Evolutionary conservation across 2,329 filamentous ascomycete species (phyloP).

Genomic region (Apiospora arundinis): DNA sequence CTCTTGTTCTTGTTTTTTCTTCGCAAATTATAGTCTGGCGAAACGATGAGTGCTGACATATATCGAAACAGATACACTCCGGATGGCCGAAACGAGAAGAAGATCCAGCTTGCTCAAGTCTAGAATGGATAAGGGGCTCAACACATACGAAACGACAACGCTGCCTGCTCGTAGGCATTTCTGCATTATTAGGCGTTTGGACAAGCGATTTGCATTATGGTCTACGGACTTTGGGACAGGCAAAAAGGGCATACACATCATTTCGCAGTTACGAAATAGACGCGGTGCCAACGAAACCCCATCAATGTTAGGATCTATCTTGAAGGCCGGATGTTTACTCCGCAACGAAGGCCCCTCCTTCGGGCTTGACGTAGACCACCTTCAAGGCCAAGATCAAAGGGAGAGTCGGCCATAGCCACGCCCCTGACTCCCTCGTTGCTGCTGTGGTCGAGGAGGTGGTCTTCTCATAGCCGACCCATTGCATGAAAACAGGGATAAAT

Average conservation of each 20-base stretch:
- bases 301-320: background rate
- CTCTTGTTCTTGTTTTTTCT: too few relatives aligned
- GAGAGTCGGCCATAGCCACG: background rate
- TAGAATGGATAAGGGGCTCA: conserved; percentile 24
- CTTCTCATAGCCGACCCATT: background rate
- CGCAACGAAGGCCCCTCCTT: background rate
- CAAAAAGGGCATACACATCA: background rate
- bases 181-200: conserved; percentile 42
- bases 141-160: conserved; percentile 11
- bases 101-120: conserved; percentile 50
- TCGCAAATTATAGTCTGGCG: background rate
- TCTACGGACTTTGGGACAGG: conserved; percentile 5
- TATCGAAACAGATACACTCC: conserved; percentile 60
- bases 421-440: background rate
- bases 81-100: conserved; percentile 68
- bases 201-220: conserved; percentile 30
- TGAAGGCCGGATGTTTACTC: background rate
- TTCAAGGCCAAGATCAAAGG: background rate
- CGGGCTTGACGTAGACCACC: background rate
- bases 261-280: conserved; percentile 19
- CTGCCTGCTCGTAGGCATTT: conserved; percentile 22
- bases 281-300: conserved; percentile 13
- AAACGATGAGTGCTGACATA: conserved; percentile 28
- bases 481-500: conserved; percentile 10
- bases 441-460: background rate